phyloP scores from a whole-genome alignment of 75 land plant genomes.

The Gnetum montanum region DNA sequence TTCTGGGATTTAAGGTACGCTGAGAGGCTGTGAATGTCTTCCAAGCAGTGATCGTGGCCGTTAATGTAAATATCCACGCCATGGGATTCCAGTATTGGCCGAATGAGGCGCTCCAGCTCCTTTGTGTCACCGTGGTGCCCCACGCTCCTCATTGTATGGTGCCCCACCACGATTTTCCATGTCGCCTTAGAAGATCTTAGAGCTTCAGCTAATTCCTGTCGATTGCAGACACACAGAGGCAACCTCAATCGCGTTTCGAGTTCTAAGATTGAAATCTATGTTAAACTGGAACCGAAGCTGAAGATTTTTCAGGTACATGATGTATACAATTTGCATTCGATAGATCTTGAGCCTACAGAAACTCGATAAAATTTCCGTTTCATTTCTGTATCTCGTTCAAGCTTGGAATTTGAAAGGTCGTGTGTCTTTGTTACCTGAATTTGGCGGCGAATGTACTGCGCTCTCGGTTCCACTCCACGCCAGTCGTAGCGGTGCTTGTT shows the following conservation, averaged over 20 bases:
- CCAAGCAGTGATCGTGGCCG: conserved; percentile 95
- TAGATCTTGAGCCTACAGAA: background rate
- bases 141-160: conserved; percentile 13
- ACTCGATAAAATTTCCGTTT: background rate
- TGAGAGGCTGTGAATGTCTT: conserved; percentile 55
- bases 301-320: background rate
- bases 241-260: background rate
- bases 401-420: background rate
- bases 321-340: background rate
- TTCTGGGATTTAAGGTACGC: too few relatives aligned
- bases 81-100: conserved; percentile 15
- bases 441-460: conserved; percentile 42
- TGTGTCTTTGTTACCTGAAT: conserved; percentile 29
- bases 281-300: background rate
- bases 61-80: conserved; percentile 79
- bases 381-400: too few relatives aligned
- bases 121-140: conserved; percentile 9
- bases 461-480: conserved; percentile 64
- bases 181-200: conserved; percentile 4
- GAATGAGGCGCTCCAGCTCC: background rate
- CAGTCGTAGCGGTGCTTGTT: conserved; percentile 50
- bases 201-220: conserved; percentile 8
- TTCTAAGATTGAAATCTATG: background rate
- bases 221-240: background rate
- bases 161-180: conserved; percentile 20